Base-by-base conservation (phyloP, 1,284 basidiomycete genomes). In the Ganoderma meredithae region DNA sequence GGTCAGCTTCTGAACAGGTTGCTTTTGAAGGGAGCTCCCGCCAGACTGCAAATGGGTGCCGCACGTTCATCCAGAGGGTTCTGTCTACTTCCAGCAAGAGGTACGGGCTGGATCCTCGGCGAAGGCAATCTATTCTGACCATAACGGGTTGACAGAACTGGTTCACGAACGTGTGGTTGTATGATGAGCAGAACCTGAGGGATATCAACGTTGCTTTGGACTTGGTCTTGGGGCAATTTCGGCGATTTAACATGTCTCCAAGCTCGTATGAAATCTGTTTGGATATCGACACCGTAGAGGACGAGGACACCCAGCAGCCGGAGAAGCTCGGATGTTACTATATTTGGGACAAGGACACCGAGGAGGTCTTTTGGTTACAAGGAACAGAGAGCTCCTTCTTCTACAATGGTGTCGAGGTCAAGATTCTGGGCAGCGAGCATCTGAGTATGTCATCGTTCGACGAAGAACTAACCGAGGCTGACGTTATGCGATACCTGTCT, bases 41-140 rank as follows among this genome's bases (percentile, higher is more conserved):
- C 4, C 22, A 5, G 58, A 41, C 3, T 60, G 36, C 39, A 41
- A 62, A n/a, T 76, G 75, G 75, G 59, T 60, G n/a, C 27, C 62
- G 0, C 68, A 40, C n/a, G 55, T 60, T 1, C 74, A 76, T 44
- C 75, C 75, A 0, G 75, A 76, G 59, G 75, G 75, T 2, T 64
- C 67, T 43, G n/a, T 69, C 27, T 76, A 76, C 58, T 75, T 74
- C 52, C 39, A 60, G 17, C 66, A 61, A 13, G 22, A 68, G 60
- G 71, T 53, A 39, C 10, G 44, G 6, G 40, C 12, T 19, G 6
- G 8, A 36, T 22, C 2, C 2, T 39, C 15, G 6, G 49, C 25
- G 39, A 22, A 47, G 25, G 15, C n/a, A 22, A 22, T 58, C 33
- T 33, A 58, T 33, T 19, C 55, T 58, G 8, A 33, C 17, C 19